Evolutionary conservation across 257 asterid species (phyloP), one percentile per base, ranked within the genome.

Genomic region (Plantago major): DNA sequence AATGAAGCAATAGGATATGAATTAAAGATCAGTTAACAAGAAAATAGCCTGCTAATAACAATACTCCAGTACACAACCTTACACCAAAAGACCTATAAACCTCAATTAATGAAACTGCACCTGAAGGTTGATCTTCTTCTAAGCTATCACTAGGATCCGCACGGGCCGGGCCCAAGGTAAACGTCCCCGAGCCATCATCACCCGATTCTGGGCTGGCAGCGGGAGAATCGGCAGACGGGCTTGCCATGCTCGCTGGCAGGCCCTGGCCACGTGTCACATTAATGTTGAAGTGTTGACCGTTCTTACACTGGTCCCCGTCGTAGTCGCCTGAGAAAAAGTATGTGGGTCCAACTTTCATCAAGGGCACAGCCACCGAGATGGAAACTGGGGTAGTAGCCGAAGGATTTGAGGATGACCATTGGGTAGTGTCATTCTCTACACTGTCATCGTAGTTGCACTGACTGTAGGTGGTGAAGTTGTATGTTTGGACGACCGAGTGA

Each of bases 311-410:
- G 52, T 89, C 96, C 0, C 99, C 97, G 0, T 89, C 99, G 0
- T 92, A 92, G 62, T 89, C 96, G 0, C 91, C 54, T 0, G 99
- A 92, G 90, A 89, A 86, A 40, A 89, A 92, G 28, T 82, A 92
- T 0, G 72, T 78, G 33, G 46, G 3, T 9, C 99, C 97, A 0
- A 71, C 72, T 67, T 67, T 81, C 8, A 49, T 0, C 0, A 92
- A 84, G 6, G 94, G 96, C 0, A 92, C 97, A 0, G 84, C 46
- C 3, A 84, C 81, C 1, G 91, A 56, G 3, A 82, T 40, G 0
- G 87, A 54, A 17, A 38, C 69, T 0, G 82, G 79, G 11, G 86
- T 46, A 5, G 93, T 77, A 51, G 86, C 65, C 0, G 95, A 82
- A 11, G 97, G 96, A 60, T 86, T 75, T 2, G 84, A 66, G 3